Conservation (phyloP, 345 rosid genomes). For the Populus pruinosa region DNA sequence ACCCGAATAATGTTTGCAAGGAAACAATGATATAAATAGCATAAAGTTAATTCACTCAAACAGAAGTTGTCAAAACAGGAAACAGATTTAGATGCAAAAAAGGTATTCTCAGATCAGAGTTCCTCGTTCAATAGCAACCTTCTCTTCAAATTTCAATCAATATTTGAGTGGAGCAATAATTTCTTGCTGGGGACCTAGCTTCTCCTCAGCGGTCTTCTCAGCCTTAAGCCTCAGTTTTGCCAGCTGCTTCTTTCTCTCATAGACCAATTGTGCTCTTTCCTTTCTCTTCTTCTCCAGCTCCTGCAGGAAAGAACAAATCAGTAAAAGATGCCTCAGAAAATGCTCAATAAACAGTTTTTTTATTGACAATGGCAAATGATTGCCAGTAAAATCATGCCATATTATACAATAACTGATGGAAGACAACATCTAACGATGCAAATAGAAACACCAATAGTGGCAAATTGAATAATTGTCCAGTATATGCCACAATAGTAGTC, state of each 20-base stretch:
- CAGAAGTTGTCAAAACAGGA: background rate
- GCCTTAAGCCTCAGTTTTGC: slow-evolving; percentile 73
- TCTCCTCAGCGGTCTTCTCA: slow-evolving; percentile 74
- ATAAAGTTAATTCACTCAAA: background rate
- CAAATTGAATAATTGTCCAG: background rate
- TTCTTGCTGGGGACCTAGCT: slow-evolving; percentile 69
- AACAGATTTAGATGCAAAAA: slow-evolving; percentile 1
- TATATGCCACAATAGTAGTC: background rate
- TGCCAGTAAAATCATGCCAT: background rate
- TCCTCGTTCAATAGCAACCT: background rate
- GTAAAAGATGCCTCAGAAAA: background rate
- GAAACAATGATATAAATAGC: background rate
- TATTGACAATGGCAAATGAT: background rate
- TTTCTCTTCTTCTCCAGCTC: slow-evolving; percentile 89
- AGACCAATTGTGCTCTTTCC: slow-evolving; percentile 60
- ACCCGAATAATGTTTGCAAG: background rate
- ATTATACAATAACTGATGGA: background rate
- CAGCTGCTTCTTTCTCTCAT: slow-evolving; percentile 81
- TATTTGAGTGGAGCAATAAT: slow-evolving; percentile 65
- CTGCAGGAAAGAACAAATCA: slow-evolving; percentile 29
- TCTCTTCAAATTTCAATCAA: slow-evolving; percentile 1
- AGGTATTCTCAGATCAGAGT: slow-evolving; percentile 7
- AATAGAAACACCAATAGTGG: background rate
- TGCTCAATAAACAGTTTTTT: background rate
- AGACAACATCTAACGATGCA: background rate